phyloP scores from a whole-genome alignment of 2,329 filamentous ascomycete species.

The Beauveria sp. region DNA sequence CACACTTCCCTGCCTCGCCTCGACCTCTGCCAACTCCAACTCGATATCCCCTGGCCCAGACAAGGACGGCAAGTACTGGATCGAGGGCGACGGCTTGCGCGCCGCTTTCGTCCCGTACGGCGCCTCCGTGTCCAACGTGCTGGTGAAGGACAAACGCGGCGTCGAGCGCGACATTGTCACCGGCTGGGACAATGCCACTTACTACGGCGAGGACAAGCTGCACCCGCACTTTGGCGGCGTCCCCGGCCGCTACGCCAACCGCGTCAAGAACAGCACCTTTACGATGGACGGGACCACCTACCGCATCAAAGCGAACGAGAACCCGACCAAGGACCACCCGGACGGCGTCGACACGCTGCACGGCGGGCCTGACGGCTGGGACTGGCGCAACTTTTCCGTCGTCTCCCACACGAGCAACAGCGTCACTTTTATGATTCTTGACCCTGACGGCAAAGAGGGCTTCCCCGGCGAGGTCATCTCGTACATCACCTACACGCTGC shows the following conservation, averaged over 20 bases:
- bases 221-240: conserved; percentile 68
- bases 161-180: conserved; percentile 62
- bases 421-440: conserved; percentile 69
- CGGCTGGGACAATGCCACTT: conserved; percentile 68
- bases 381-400: conserved; percentile 71
- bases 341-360: conserved; percentile 58
- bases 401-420: conserved; percentile 57
- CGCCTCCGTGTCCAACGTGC: conserved; percentile 63
- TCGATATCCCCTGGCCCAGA: conserved; percentile 33
- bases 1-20: conserved; percentile 14
- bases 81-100: conserved; percentile 57
- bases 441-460: conserved; percentile 65
- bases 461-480: conserved; percentile 72
- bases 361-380: conserved; percentile 65
- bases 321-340: conserved; percentile 42
- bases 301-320: conserved; percentile 56
- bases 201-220: conserved; percentile 55
- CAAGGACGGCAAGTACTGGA: conserved; percentile 62
- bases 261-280: conserved; percentile 71
- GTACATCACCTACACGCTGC: conserved; percentile 66
- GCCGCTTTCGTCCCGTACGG: conserved; percentile 68
- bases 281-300: conserved; percentile 56
- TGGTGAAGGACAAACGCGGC: conserved; percentile 62
- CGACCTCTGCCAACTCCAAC: conserved; percentile 9
- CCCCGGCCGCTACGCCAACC: conserved; percentile 71